Conservation (phyloP, 2,329 filamentous ascomycete species). For the Fusarium robinianum region DNA sequence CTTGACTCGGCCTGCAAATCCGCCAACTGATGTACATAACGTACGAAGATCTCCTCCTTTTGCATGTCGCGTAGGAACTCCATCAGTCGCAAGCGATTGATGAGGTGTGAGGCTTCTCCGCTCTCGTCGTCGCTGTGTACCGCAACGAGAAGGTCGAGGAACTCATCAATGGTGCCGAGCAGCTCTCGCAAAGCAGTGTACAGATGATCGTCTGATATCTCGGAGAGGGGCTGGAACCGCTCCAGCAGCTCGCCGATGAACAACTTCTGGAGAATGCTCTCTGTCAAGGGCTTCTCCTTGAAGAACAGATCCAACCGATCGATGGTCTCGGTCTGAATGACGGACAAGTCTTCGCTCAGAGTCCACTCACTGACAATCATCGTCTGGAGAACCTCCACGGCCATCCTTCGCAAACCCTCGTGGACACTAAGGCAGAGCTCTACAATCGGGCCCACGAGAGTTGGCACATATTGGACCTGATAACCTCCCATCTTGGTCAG, state of each 20-base stretch:
- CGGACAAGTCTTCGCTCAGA: conserved; percentile 85
- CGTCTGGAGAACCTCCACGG: conserved; percentile 89
- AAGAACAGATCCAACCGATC: conserved; percentile 90
- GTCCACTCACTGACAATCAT: conserved; percentile 99
- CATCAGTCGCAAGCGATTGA: conserved; percentile 90
- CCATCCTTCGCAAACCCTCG: conserved; percentile 84
- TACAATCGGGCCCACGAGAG: conserved; percentile 87
- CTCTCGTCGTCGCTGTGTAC: conserved; percentile 78
- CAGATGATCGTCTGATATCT: conserved; percentile 71
- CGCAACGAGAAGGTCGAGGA: conserved; percentile 86
- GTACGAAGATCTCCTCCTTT: conserved; percentile 94
- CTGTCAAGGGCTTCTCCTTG: conserved; percentile 84
- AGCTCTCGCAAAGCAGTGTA: conserved; percentile 77
- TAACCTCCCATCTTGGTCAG: conserved; percentile 89
- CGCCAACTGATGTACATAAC: conserved; percentile 92
- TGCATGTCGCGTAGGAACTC: conserved; percentile 96
- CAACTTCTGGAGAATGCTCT: conserved; percentile 88
- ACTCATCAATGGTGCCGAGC: conserved; percentile 83
- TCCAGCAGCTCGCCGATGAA: conserved; percentile 86
- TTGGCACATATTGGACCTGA: conserved; percentile 96
- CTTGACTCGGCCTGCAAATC: conserved; percentile 73
- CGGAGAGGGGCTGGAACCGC: conserved; percentile 73
- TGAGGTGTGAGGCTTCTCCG: conserved; percentile 78
- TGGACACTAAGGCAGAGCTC: conserved; percentile 95
- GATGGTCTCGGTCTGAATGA: conserved; percentile 95